These are phyloP conservation scores for button mushroom (Agaricus bisporus) DNA, from an alignment of 768 basidiomycete species.

Conservation along the genomic window DNA sequence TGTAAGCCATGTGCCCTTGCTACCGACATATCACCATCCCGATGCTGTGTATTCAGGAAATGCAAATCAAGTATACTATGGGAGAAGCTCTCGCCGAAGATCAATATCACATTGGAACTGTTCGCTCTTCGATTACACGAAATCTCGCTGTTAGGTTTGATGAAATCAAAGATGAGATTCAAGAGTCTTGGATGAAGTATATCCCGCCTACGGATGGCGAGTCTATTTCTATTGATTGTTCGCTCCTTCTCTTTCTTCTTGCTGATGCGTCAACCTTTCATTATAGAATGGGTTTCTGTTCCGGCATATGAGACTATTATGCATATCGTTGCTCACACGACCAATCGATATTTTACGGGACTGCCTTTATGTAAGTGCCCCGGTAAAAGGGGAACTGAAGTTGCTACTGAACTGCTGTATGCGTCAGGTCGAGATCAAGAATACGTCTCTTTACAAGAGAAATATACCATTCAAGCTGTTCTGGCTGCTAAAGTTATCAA, in stretches of 20 bases:
- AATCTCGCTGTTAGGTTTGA: conserved; percentile 32
- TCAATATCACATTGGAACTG: conserved; percentile 25
- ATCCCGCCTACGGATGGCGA: conserved; percentile 26
- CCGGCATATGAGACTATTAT: conserved; percentile 19
- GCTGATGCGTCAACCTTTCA: neutral
- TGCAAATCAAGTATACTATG: conserved; percentile 33
- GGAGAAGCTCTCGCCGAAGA: conserved; percentile 23
- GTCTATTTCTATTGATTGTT: neutral
- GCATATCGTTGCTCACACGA: conserved; percentile 31
- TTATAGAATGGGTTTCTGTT: conserved; percentile 34
- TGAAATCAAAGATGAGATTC: conserved; percentile 40
- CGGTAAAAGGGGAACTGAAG: no score
- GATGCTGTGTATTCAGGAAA: conserved; percentile 17
- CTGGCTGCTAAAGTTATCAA: conserved; percentile 16
- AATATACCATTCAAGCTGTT: conserved; percentile 16
- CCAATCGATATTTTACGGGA: conserved; percentile 43
- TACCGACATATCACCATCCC: neutral
- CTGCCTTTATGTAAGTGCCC: conserved; percentile 39
- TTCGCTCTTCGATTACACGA: conserved; percentile 28
- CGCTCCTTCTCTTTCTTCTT: neutral
- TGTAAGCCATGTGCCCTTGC: conserved; percentile 17
- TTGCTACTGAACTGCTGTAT: neutral
- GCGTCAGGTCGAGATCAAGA: conserved; percentile 18
- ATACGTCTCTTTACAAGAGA: conserved; percentile 18
- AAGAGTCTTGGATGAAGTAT: conserved; percentile 29